Base-by-base conservation (phyloP, 129 eudicot genomes). In the Gnaphalium uliginosum region DNA sequence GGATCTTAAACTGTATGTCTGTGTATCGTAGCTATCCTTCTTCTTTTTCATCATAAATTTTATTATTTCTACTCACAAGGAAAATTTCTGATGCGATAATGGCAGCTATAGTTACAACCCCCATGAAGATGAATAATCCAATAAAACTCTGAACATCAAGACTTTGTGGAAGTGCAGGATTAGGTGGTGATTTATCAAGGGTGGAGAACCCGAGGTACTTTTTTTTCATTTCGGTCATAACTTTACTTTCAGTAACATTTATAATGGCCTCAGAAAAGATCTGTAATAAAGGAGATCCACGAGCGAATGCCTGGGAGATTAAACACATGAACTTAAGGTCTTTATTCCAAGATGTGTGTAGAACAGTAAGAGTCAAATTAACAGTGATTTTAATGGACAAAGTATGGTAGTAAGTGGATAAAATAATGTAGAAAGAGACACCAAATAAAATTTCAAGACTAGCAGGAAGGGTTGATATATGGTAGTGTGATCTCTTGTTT, bases 141-240 rank as follows among this genome's bases (percentile, higher is more conserved):
- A 72, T 32, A 56, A 72, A 72, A 56, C 76, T 72, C 3, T 72
- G 66, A 72, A 56, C 76, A 56, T 72, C 76, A 72, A 72, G 76
- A 56, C 76, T 72, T 56, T 56, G 66, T 54, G 66, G 66, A 71
- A 53, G 76, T 2, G 51, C 7, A 8, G 18, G 59, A 69, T 69
- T 56, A 11, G 46, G 53, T 32, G 57, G 66, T n/a, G 76, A 14
- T 56, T n/a, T 23, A 19, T 14, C 8, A 21, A 6, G 76, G 22
- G 51, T 19, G 29, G 25, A 32, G 51, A 54, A 54, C 15, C 66
- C 76, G 14, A 72, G 76, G 1, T 72, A 72, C 6, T 19, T 72
- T 54, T 19, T 32, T 50, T 56, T 72, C 76, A 72, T n/a, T 1
- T 54, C 66, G 0, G 9, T 11, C 76, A 72, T 72, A 32, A 6